phyloP scores from a whole-genome alignment of 2,329 filamentous ascomycete genomes.

The Trichothecium sympodiale region DNA sequence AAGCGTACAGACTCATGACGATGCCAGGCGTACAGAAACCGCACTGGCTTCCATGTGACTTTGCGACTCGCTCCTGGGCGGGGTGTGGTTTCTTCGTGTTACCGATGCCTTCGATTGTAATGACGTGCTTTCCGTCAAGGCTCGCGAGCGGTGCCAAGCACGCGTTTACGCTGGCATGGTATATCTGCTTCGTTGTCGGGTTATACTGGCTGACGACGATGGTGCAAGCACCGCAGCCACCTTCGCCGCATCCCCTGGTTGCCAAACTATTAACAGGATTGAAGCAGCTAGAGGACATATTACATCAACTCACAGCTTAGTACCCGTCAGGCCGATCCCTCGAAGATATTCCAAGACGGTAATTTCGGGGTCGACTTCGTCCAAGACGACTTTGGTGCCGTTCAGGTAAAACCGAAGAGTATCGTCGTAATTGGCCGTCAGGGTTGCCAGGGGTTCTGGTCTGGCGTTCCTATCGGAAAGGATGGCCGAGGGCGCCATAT shows the following conservation, averaged over 20 bases:
- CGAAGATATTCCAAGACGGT: slow-evolving; percentile 89
- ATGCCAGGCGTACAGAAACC: slow-evolving; percentile 96
- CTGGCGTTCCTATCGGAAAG: slow-evolving; percentile 31
- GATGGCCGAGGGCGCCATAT: slow-evolving; percentile 46
- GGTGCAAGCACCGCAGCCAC: slow-evolving; percentile 92
- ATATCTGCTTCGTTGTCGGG: slow-evolving; percentile 82
- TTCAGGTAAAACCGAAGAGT: slow-evolving; percentile 90
- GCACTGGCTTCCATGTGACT: slow-evolving; percentile 84
- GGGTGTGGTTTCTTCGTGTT: slow-evolving; percentile 80
- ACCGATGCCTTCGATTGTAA: slow-evolving; percentile 94
- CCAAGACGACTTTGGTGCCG: slow-evolving; percentile 77
- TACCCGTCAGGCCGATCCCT: slow-evolving; percentile 86
- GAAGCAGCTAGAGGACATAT: neutral
- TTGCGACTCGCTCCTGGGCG: slow-evolving; percentile 80
- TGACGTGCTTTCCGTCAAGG: slow-evolving; percentile 94
- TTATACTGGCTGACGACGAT: slow-evolving; percentile 92
- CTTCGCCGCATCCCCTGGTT: slow-evolving; percentile 74
- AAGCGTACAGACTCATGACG: slow-evolving; percentile 92
- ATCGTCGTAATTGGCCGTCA: slow-evolving; percentile 75
- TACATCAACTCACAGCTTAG: slow-evolving; percentile 68
- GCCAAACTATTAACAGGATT: neutral
- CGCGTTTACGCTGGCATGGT: slow-evolving; percentile 94
- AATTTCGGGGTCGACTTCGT: slow-evolving; percentile 80
- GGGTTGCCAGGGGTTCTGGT: slow-evolving; percentile 20
- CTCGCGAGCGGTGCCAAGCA: slow-evolving; percentile 88